Conservation (phyloP, 306 rosid genomes). For the Dryas drummondii region DNA sequence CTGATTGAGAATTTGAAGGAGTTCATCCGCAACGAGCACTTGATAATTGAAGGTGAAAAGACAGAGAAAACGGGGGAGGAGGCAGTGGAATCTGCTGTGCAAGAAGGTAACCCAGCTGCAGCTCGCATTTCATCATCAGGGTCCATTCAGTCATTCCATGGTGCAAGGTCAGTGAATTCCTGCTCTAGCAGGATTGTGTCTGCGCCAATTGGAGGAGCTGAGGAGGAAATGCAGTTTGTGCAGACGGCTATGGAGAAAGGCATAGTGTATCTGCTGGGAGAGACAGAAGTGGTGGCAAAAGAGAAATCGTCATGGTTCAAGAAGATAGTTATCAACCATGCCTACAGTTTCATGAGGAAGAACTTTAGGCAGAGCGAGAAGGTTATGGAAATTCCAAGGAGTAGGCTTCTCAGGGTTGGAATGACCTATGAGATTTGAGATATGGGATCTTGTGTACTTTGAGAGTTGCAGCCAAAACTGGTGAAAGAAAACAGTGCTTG, state of each 20-base stretch:
- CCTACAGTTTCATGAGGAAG: conserved; percentile 59
- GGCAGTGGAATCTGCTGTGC: background rate
- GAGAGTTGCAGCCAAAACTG: no score
- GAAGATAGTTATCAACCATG: conserved; percentile 60
- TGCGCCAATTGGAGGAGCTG: conserved; percentile 34
- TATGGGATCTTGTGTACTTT: no score
- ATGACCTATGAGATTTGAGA: conserved; percentile 49
- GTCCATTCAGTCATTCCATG: conserved; percentile 9
- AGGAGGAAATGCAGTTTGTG: conserved; percentile 54
- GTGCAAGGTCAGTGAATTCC: conserved; percentile 11
- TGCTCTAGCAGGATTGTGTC: conserved; percentile 25
- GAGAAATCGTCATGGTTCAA: conserved; percentile 60
- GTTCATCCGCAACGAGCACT: conserved; percentile 42
- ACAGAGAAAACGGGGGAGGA: background rate
- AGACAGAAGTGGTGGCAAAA: conserved; percentile 68
- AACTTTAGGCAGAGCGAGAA: conserved; percentile 65
- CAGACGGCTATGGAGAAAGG: conserved; percentile 58
- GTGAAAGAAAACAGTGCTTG: no score
- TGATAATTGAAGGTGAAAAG: conserved; percentile 30
- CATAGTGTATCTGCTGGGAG: conserved; percentile 68
- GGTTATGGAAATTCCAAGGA: conserved; percentile 43
- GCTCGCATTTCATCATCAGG: background rate
- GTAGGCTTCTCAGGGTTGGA: conserved; percentile 68
- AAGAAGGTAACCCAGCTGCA: background rate
- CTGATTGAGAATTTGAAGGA: conserved; percentile 55